These are phyloP conservation scores for Fusarium nurragi DNA, from an alignment of 2,329 filamentous ascomycete genomes.

Conservation along the genomic window DNA sequence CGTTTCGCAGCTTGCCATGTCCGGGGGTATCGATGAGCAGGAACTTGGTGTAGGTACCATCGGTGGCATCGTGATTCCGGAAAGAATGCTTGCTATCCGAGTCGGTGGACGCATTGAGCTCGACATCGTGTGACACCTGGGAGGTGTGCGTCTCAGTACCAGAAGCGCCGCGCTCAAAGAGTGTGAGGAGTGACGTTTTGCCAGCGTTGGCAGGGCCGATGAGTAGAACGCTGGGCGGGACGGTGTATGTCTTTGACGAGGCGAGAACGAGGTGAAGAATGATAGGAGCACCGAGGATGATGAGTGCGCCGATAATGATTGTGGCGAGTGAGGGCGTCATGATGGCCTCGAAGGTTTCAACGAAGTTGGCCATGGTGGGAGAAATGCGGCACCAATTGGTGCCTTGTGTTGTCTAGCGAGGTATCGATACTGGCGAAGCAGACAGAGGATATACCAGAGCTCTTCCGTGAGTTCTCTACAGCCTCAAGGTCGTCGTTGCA, in stretches of 20 bases:
- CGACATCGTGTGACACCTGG: slow-evolving; percentile 60
- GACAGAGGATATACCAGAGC: neutral
- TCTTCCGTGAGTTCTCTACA: neutral
- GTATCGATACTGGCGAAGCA: neutral
- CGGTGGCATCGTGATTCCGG: slow-evolving; percentile 65
- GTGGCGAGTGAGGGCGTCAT: slow-evolving; percentile 68
- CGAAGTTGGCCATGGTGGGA: slow-evolving; percentile 52
- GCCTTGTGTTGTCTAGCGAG: neutral
- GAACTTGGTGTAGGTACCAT: slow-evolving; percentile 72
- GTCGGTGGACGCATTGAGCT: slow-evolving; percentile 64
- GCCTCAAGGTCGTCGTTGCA: neutral
- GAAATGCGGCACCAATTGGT: slow-evolving; percentile 26
- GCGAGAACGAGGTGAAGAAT: slow-evolving; percentile 81
- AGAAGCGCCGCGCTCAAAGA: slow-evolving; percentile 67
- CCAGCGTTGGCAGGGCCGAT: slow-evolving; percentile 83
- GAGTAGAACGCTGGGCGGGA: slow-evolving; percentile 80
- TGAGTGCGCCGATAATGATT: slow-evolving; percentile 73
- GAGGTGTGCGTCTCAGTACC: slow-evolving; percentile 64
- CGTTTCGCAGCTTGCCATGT: slow-evolving; percentile 88
- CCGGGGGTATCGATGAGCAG: slow-evolving; percentile 89
- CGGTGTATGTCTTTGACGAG: slow-evolving; percentile 69
- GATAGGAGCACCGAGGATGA: slow-evolving; percentile 78
- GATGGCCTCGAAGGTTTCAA: slow-evolving; percentile 59
- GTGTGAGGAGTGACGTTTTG: slow-evolving; percentile 88
- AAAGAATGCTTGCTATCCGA: slow-evolving; percentile 56